Evolutionary conservation across 2,329 filamentous ascomycete genomes (phyloP), one percentile per base, ranked within the genome.

Genomic region (Ilyonectria sp.): DNA sequence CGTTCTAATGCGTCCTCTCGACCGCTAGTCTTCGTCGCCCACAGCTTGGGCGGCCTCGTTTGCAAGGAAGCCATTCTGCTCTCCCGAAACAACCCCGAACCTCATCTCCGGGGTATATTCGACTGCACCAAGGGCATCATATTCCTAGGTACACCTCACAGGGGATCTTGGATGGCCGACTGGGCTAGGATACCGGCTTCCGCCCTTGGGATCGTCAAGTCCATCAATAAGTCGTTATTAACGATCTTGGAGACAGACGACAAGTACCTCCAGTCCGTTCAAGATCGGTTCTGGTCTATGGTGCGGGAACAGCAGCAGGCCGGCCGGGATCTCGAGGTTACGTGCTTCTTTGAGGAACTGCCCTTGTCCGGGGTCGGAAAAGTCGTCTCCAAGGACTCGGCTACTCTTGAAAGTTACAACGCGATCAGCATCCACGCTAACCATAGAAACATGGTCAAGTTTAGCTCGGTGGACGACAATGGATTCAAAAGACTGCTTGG

Each of bases 121-220:
- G 37, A 75, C 6, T 69, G 26, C 19, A 69, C 64, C 6, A 69
- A 59, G 13, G 81, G 78, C 9, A 71, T 83, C n/a, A 35, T 74
- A 7, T 83, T 83, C 61, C 77, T 83, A 71, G 80, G 82, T 3
- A 82, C 81, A 1, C 81, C 81, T 29, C 79, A 83, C 63, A 71
- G 55, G 17, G 80, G 80, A 5, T 71, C 78, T 0, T 77, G 74
- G 76, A 71, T 80, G 61, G 80, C 81, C 0, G 55, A 78, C 35
- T 82, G 79, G 80, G 75, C 74, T 0, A 73, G 67, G 13, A 76
- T 79, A n/a, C 74, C 76, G 0, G 78, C 69, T 21, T 66, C 63
- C 2, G 69, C 68, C 21, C 60, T 82, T 1, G 78, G 78, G 1
- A 4, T 80, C 2, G 19, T 79, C 13, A 81, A 76, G 59, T 74